Percentiles rank a stretch among this genome's conserved stretches.
These are phyloP conservation scores for Pichia sporocuriosa DNA, from an alignment of 805 yeast genomes.

Conservation along the genomic window DNA sequence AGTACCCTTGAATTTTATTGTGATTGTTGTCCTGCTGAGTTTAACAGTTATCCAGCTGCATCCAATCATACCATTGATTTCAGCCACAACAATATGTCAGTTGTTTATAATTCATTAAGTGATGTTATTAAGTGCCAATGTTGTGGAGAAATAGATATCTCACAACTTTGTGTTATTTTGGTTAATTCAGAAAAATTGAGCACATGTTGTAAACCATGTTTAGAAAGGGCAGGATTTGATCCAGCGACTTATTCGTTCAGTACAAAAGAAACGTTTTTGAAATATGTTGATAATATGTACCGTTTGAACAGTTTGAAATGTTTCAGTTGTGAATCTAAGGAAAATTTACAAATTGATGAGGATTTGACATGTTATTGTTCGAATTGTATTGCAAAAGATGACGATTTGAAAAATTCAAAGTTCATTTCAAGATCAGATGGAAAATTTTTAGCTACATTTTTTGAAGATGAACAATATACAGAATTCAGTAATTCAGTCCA, in stretches of 20 bases:
- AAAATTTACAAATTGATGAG: neutral
- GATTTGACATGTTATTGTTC: constrained; percentile 4
- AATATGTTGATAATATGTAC: constrained; percentile 9
- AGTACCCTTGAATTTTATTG: constrained; percentile 5
- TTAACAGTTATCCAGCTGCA: constrained; percentile 1
- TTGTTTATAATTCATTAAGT: neutral
- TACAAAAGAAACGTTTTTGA: neutral
- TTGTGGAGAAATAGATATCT: constrained; percentile 5
- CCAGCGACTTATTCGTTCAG: constrained; percentile 5
- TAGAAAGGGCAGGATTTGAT: constrained; percentile 1
- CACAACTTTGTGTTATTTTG: neutral
- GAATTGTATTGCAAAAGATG: constrained; percentile 1
- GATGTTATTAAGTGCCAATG: constrained; percentile 7
- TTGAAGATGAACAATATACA: constrained; percentile 1
- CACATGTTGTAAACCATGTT: constrained; percentile 7
- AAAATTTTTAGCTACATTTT: neutral
- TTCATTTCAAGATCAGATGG: neutral
- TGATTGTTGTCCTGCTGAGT: constrained; percentile 8
- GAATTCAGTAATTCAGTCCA: neutral
- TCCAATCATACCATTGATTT: constrained; percentile 1
- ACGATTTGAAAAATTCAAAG: neutral
- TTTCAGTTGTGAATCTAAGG: constrained; percentile 2
- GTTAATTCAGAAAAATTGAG: neutral
- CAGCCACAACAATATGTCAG: constrained; percentile 2
- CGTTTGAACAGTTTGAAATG: constrained; percentile 6